phyloP scores from a whole-genome alignment of 208 protist species.

The Leishmania gerbilli region DNA sequence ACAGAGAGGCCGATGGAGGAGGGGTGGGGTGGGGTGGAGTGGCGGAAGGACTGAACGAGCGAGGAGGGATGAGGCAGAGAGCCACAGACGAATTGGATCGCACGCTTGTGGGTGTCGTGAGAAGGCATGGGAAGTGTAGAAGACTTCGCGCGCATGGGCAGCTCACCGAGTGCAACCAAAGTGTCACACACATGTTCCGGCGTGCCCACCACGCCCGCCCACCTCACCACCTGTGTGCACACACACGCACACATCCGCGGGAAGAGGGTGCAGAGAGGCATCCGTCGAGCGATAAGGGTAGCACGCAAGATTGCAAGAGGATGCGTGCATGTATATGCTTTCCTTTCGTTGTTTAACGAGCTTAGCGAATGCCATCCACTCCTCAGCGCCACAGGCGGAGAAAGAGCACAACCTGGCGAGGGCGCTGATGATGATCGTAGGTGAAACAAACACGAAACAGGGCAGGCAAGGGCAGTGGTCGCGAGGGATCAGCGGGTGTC shows the following conservation, averaged over 20 bases:
- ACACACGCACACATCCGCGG: not conserved
- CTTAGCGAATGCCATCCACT: not conserved
- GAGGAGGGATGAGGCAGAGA: no score
- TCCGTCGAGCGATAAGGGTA: not conserved
- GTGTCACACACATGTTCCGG: not conserved
- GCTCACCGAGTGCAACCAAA: not conserved
- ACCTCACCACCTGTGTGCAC: no score
- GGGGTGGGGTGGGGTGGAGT: no score
- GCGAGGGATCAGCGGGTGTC: not conserved
- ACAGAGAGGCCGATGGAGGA: no score
- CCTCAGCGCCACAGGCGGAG: not conserved
- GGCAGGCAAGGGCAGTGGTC: not conserved
- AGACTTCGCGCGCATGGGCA: not conserved
- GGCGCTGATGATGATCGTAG: not conserved
- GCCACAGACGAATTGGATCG: not conserved
- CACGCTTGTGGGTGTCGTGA: not conserved
- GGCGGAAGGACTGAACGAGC: not conserved
- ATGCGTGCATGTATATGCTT: not conserved
- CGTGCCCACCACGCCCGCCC: not conserved
- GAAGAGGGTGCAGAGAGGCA: not conserved
- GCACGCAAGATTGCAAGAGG: not conserved
- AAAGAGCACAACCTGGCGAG: not conserved
- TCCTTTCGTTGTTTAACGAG: not conserved
- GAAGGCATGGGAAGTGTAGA: not conserved
- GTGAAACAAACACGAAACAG: not conserved